Evolutionary conservation across 2,329 filamentous ascomycete species (phyloP), one percentile per base, ranked within the genome.

Genomic region (Phoma herbarum): DNA sequence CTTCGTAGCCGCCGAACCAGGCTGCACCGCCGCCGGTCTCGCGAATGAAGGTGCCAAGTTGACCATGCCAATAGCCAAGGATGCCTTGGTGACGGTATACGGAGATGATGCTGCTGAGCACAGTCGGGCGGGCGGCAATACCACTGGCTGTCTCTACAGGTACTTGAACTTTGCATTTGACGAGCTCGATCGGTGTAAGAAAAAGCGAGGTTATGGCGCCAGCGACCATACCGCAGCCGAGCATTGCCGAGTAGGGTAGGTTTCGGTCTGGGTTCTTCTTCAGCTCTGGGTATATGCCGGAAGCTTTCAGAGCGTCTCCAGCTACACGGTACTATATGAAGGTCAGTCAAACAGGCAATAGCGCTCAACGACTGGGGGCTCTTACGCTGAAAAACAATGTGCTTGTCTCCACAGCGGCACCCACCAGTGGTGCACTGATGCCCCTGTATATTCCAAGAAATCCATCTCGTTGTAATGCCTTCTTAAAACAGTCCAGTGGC

Each of bases 121-220:
- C 89, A 1, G 86, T 85, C 5, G 90, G 84, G 3, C 84, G 79
- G 80, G 81, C 3, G 76, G 76, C 2, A 71, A 72, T 23, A 74
- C 77, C 73, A 1, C 80, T 75, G 7, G 72, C 59, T 1, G 73
- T 66, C 46, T 79, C 74, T 4, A 80, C 55, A 16, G 85, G 92
- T 0, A 94, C 93, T 77, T 99, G 95, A 80, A 99, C 96, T 79
- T 95, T 96, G 85, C 95, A 99, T 80, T 99, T 99, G 75, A 99
- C 91, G 51, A 99, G 86, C 80, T 99, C 95, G 66, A 99, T 92
- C 0, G 95, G 95, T 0, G 95, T 99, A 61, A 99, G 86, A 29
- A 97, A 87, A 46, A 97, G 84, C 0, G 92, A 97, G 0, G 95
- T 96, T 71, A 97, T 90, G 37, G 91, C 90, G 31, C 95, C 95